phyloP scores from a whole-genome alignment of 208 protist species.

The Trypanosoma platydactyli region DNA sequence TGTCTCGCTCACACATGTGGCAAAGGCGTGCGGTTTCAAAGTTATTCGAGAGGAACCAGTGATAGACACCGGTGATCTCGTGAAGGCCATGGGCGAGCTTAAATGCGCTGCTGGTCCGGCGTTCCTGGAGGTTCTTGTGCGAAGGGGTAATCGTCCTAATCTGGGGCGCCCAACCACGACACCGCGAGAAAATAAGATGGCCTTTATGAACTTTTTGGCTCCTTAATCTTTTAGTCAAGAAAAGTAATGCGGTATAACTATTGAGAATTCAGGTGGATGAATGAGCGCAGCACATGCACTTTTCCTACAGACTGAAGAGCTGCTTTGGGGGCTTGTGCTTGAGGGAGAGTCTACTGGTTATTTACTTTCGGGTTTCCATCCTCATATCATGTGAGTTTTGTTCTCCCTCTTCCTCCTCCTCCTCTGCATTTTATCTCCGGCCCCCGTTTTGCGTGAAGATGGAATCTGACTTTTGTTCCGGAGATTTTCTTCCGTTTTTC shows the following conservation, averaged over 20 bases:
- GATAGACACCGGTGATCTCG: slow-evolving; percentile 62
- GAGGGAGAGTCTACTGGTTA: too few species aligned
- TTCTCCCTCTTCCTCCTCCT: too few species aligned
- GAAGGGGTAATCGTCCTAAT: slow-evolving; percentile 41
- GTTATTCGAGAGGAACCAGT: slow-evolving; percentile 55
- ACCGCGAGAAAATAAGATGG: slow-evolving; percentile 53
- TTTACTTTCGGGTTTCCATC: too few species aligned
- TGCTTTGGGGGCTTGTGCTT: too few species aligned
- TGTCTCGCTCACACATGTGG: slow-evolving; percentile 67
- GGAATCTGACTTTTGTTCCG: too few species aligned
- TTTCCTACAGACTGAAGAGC: too few species aligned
- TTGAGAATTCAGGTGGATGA: too few species aligned
- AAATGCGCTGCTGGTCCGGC: slow-evolving; percentile 59
- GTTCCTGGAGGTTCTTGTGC: slow-evolving; percentile 81
- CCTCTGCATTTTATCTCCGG: too few species aligned
- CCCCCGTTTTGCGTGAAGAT: too few species aligned
- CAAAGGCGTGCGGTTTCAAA: slow-evolving; percentile 79
- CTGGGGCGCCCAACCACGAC: slow-evolving; percentile 47
- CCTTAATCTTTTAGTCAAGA: slow-evolving; percentile 13
- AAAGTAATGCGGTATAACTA: slow-evolving; percentile 16
- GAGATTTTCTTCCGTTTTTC: too few species aligned
- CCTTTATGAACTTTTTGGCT: slow-evolving; percentile 55
- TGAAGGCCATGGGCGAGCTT: slow-evolving; percentile 53
- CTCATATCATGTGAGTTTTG: too few species aligned
- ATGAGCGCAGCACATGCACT: too few species aligned